Percentiles rank a stretch among this genome's conserved stretches.
Evolutionary conservation across 1,284 basidiomycete genomes (phyloP).

Genomic region (Anthracocystis panici-leucophaei): DNA sequence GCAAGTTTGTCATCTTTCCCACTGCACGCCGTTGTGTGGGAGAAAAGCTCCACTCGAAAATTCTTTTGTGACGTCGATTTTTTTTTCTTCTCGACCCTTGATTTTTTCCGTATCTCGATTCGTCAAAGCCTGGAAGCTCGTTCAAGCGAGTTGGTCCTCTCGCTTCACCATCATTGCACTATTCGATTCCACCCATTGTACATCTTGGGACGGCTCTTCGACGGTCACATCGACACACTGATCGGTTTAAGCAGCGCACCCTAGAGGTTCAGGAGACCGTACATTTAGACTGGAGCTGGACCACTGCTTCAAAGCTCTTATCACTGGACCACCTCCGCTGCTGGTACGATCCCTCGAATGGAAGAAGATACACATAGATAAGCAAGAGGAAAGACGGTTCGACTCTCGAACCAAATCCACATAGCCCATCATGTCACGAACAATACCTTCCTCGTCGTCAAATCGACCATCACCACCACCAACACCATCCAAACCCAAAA

Average conservation of each 20-base stretch:
- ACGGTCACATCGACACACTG: too few relatives aligned
- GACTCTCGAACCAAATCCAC: not conserved
- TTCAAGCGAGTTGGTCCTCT: not conserved
- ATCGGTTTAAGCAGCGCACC: not conserved
- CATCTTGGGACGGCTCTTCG: not conserved
- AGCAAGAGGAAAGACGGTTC: not conserved
- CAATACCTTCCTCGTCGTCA: conserved; percentile 16
- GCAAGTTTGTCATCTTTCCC: conserved; percentile 1
- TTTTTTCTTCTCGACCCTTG: conserved; percentile 5
- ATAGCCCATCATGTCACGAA: conserved; percentile 15
- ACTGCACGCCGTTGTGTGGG: not conserved
- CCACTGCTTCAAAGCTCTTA: not conserved
- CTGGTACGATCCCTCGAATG: not conserved
- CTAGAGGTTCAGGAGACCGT: not conserved
- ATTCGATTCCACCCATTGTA: not conserved
- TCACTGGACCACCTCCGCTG: not conserved
- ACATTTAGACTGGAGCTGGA: not conserved
- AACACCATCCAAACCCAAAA: conserved; percentile 15
- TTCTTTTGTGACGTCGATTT: conserved; percentile 10
- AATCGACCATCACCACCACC: not conserved
- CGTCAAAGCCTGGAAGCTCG: not conserved
- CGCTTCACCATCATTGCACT: not conserved
- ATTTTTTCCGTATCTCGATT: not conserved
- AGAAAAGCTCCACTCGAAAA: conserved; percentile 4
- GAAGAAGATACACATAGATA: not conserved